A percentile compares a stretch with the other conserved stretches of the same genome.
These are phyloP conservation scores for Cyclotella choctawhatcheeana DNA, from an alignment of 108 stramenopile genomes.

Conservation along the genomic window DNA sequence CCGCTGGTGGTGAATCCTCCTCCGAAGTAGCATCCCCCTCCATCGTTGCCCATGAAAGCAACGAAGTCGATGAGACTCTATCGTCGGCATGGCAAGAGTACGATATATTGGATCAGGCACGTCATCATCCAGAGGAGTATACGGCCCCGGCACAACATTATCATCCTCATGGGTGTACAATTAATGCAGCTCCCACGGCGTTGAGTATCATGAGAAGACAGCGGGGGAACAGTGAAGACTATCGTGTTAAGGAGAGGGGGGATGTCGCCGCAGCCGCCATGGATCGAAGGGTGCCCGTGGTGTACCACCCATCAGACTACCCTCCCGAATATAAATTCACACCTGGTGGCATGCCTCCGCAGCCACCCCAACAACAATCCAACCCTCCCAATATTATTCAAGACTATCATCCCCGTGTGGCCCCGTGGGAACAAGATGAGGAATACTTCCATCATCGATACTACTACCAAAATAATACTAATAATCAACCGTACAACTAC, in stretches of 20 bases:
- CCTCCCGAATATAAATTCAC: too few relatives aligned
- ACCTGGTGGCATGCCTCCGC: too few relatives aligned
- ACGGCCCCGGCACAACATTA: background rate
- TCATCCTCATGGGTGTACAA: too few relatives aligned
- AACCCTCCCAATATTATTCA: too few relatives aligned
- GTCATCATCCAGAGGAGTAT: background rate
- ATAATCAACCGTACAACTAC: too few relatives aligned
- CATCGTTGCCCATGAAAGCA: background rate
- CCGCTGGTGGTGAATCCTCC: constrained; percentile 7
- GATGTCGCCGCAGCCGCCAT: too few relatives aligned
- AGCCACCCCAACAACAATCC: too few relatives aligned
- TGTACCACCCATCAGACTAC: too few relatives aligned
- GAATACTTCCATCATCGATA: background rate
- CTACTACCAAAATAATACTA: background rate
- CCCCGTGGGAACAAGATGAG: background rate
- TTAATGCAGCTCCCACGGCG: background rate
- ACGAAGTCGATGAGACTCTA: background rate
- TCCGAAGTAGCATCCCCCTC: background rate
- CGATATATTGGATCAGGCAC: background rate
- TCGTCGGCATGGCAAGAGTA: background rate
- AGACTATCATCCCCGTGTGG: background rate
- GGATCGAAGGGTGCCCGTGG: too few relatives aligned
- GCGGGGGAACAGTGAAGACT: background rate
- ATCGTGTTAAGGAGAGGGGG: background rate
- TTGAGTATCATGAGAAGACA: constrained; percentile 3